Evolutionary conservation across 2,329 filamentous ascomycete species (phyloP).

Genomic region (Phialophora expanda): DNA sequence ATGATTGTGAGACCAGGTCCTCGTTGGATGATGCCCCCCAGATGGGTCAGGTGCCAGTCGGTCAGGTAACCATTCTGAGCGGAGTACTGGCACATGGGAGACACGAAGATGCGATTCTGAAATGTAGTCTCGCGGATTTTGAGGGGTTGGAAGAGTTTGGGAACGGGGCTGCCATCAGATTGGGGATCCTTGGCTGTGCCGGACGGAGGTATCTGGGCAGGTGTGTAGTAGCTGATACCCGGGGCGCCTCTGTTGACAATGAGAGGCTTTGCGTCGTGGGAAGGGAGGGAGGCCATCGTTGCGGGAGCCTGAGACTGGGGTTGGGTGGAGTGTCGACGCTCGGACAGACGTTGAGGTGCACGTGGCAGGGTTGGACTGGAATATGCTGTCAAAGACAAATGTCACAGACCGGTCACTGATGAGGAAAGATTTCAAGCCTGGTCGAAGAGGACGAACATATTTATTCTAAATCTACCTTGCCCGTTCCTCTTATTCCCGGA

Average conservation of each 20-base stretch:
- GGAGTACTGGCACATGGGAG: slow-evolving; percentile 71
- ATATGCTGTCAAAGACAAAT: not conserved
- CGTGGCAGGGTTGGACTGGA: not conserved
- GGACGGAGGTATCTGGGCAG: slow-evolving; percentile 53
- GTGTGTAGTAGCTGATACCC: slow-evolving; percentile 57
- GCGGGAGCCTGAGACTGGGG: not conserved
- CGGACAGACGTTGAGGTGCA: not conserved
- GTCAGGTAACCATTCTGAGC: slow-evolving; percentile 74
- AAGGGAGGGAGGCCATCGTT: slow-evolving; percentile 12
- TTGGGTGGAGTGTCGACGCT: not conserved
- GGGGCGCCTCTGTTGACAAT: slow-evolving; percentile 47
- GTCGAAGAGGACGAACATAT: not conserved
- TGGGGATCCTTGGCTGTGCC: slow-evolving; percentile 54
- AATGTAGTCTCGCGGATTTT: slow-evolving; percentile 58
- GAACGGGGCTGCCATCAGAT: slow-evolving; percentile 56
- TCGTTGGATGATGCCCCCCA: slow-evolving; percentile 76
- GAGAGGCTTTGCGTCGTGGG: slow-evolving; percentile 38
- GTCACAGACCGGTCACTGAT: not conserved
- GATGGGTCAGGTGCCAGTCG: slow-evolving; percentile 80
- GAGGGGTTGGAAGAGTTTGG: slow-evolving; percentile 55
- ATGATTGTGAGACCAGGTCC: slow-evolving; percentile 76
- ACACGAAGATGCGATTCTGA: slow-evolving; percentile 70
- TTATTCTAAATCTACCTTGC: not conserved
- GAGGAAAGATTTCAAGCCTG: not conserved
- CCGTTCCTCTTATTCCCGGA: slow-evolving; percentile 1